These are phyloP conservation scores for Neophaeococcomyces aloes DNA, from an alignment of 2,329 filamentous ascomycete genomes.

Conservation along the genomic window DNA sequence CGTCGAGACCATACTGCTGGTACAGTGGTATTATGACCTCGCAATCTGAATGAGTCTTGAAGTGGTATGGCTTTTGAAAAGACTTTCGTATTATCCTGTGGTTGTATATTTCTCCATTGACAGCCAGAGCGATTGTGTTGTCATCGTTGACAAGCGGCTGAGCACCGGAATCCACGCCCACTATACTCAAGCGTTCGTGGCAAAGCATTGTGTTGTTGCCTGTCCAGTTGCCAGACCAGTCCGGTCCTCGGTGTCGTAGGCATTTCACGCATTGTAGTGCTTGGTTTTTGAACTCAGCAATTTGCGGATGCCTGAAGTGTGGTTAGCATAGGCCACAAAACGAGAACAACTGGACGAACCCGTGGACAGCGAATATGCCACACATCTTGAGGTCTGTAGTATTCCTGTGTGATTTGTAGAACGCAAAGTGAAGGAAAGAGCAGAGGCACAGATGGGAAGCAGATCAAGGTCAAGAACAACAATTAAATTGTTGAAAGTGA, in stretches of 20 bases:
- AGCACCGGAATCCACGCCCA: conserved; percentile 91
- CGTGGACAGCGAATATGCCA: conserved; percentile 93
- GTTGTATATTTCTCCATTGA: conserved; percentile 99
- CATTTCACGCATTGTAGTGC: conserved; percentile 42
- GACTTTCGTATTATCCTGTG: conserved; percentile 86
- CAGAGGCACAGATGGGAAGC: background rate
- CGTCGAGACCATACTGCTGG: conserved; percentile 80
- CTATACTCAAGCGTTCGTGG: conserved; percentile 94
- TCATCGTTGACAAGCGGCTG: conserved; percentile 93
- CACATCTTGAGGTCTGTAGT: conserved; percentile 57
- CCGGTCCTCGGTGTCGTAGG: conserved; percentile 89
- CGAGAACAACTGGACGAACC: conserved; percentile 45
- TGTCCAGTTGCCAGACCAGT: conserved; percentile 93
- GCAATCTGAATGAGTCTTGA: conserved; percentile 98
- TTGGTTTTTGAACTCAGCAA: conserved; percentile 25
- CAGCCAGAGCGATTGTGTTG: conserved; percentile 75
- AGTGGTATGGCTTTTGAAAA: conserved; percentile 75
- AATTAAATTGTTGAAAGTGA: background rate
- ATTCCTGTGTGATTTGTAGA: background rate
- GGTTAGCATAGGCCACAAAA: conserved; percentile 7
- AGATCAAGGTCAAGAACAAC: too few species aligned
- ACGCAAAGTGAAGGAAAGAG: background rate
- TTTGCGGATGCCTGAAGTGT: conserved; percentile 23
- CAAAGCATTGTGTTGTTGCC: conserved; percentile 91
- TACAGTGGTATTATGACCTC: conserved; percentile 99